A percentile compares a stretch with the other conserved stretches of the same genome.
phyloP scores from a whole-genome alignment of 352 stramenopile genomes.

The Salisapilia sapeloensis region DNA sequence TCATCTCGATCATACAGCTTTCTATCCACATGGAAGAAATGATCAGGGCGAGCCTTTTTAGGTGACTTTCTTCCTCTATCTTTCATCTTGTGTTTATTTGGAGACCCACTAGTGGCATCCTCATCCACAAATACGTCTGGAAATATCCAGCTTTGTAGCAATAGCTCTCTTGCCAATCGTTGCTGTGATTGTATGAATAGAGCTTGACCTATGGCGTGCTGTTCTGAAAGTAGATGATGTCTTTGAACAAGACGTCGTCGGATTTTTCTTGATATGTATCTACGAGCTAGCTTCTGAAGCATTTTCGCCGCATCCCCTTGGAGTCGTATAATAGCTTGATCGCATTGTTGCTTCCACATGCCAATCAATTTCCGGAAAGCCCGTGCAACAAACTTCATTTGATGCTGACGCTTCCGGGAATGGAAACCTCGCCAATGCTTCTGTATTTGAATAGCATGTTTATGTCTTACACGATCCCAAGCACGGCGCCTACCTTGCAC shows the following conservation, averaged over 20 bases:
- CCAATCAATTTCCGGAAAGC: conserved; percentile 32
- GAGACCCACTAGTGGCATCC: background rate
- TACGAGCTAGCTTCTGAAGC: conserved; percentile 24
- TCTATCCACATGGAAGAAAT: background rate
- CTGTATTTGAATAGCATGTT: conserved; percentile 24
- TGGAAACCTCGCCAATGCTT: conserved; percentile 30
- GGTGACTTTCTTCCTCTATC: background rate
- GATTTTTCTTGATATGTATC: conserved; percentile 17
- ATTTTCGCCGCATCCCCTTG: conserved; percentile 7
- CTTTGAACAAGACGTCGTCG: conserved; percentile 14
- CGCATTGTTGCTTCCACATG: conserved; percentile 18
- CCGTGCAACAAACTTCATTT: conserved; percentile 17
- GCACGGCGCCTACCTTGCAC: conserved; percentile 18
- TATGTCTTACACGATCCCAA: conserved; percentile 21
- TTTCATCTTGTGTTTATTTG: background rate
- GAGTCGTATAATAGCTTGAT: conserved; percentile 8
- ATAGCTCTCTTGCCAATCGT: conserved; percentile 30
- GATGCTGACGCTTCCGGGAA: conserved; percentile 18
- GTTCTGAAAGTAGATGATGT: conserved; percentile 32
- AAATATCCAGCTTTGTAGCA: conserved; percentile 23
- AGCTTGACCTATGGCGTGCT: conserved; percentile 25
- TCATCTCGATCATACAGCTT: background rate
- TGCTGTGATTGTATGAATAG: conserved; percentile 21
- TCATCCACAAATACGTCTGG: background rate
- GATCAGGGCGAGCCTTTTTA: background rate